Base-by-base conservation (phyloP, 805 yeast genomes). In the Blastobotrys peoriensis region DNA sequence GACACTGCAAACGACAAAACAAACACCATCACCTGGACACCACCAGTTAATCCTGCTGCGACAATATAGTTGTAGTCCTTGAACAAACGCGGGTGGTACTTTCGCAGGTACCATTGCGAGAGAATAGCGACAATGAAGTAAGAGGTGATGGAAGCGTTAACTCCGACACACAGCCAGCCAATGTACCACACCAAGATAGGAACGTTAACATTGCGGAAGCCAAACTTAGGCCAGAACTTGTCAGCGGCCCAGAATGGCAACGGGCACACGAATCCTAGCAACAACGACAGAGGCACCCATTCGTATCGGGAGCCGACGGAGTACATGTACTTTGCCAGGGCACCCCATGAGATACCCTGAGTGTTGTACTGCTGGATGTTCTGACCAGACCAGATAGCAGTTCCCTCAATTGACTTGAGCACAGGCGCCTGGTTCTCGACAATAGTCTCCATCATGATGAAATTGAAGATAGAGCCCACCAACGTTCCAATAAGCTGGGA, bases 51-150 rank as follows among this genome's bases (percentile, higher is more conserved):
- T 2, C 74, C 75, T 45, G 74, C 68, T 34, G 73, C 69, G 43
- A 74, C 58, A 17, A 74, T 66, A 52, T 74, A 74, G 55, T 73
- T 71, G 58, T 74, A 74, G 56, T 71, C 71, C 45, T 70, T 73
- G 78, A 77, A 74, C 76, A 76, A 71, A 21, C 61, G 53, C 5
- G 70, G 59, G 51, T 70, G 72, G 48, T 65, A 59, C 42, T 62
- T 61, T 43, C 71, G 70, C 46, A 74, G 57, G 46, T 62, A 59
- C 53, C 67, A 69, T 68, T 72, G 73, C 66, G 73, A 74, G 25
- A 62, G 43, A 48, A 63, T 65, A 20, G 75, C 70, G 40, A 72
- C 45, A 36, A 58, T 53, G 50, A 59, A 62, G 51, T 51, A 60
- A 35, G 51, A 38, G 40, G 62, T 59, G 45, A 60, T 60, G 35